phyloP scores from a whole-genome alignment of 768 basidiomycete genomes.

The Psilocybe sp. region DNA sequence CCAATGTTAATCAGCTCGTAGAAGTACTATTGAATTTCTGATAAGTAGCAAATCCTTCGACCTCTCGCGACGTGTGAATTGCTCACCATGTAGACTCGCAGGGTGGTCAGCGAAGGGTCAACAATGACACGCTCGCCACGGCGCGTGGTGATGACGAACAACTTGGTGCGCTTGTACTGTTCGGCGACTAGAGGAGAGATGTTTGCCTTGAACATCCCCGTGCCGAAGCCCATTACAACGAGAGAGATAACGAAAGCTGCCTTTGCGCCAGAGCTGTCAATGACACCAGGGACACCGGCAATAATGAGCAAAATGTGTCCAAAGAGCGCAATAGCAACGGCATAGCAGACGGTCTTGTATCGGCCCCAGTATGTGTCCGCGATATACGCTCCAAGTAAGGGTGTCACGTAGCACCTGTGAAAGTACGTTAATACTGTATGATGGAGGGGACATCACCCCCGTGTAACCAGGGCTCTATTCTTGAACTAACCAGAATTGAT shows the following conservation, averaged over 20 bases:
- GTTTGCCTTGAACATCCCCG: constrained; percentile 76
- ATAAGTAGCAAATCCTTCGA: background rate
- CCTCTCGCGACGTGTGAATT: constrained; percentile 12
- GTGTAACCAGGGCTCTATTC: background rate
- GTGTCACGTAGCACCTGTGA: constrained; percentile 60
- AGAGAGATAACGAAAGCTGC: constrained; percentile 58
- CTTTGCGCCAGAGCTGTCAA: constrained; percentile 47
- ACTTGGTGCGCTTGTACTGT: constrained; percentile 57
- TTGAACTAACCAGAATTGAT: constrained; percentile 57
- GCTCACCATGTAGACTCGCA: constrained; percentile 72
- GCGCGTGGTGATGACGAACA: constrained; percentile 47
- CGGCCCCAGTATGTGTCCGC: constrained; percentile 73
- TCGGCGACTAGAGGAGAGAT: constrained; percentile 79
- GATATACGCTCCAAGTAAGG: constrained; percentile 67
- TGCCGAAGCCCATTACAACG: constrained; percentile 58
- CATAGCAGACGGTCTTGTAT: constrained; percentile 69
- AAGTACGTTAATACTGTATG: background rate
- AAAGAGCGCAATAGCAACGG: constrained; percentile 64
- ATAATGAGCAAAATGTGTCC: constrained; percentile 64
- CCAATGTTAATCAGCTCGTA: constrained; percentile 77
- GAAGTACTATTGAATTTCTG: constrained; percentile 43
- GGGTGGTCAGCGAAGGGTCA: constrained; percentile 65
- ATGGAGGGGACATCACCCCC: background rate
- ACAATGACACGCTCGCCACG: constrained; percentile 72
- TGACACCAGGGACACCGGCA: constrained; percentile 64